Evolutionary conservation across 176 grass and related monocot genomes (phyloP).

Genomic region (Elymus sibiricus): DNA sequence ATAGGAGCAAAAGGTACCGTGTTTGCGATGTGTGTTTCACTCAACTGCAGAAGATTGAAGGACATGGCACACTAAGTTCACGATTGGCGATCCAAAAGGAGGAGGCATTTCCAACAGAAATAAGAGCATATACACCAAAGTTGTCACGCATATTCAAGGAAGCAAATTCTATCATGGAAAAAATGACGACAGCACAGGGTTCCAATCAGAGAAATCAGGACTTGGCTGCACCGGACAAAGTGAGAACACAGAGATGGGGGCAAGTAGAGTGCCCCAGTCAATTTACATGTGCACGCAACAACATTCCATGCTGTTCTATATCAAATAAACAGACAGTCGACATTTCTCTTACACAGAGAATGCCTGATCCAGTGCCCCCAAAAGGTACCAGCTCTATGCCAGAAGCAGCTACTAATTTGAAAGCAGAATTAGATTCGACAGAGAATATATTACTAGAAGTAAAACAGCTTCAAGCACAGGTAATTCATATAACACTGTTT

Average conservation of each 20-base stretch:
- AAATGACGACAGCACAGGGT: slow-evolving; percentile 30
- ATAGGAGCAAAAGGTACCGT: slow-evolving; percentile 59
- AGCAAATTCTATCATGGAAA: slow-evolving; percentile 59
- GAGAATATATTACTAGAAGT: slow-evolving; percentile 73
- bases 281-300: slow-evolving; percentile 48
- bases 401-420: slow-evolving; percentile 24
- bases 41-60: slow-evolving; percentile 46
- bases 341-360: background rate
- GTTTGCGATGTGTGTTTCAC: slow-evolving; percentile 85
- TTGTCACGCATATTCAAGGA: slow-evolving; percentile 65
- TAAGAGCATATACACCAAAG: slow-evolving; percentile 60
- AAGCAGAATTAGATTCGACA: slow-evolving; percentile 38
- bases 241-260: slow-evolving; percentile 57
- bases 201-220: slow-evolving; percentile 39
- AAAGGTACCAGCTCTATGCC: slow-evolving; percentile 13
- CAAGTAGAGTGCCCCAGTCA: slow-evolving; percentile 64
- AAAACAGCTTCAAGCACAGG: slow-evolving; percentile 65
- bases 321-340: slow-evolving; percentile 7
- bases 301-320: slow-evolving; percentile 3
- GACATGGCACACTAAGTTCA: slow-evolving; percentile 26
- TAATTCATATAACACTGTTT: slow-evolving; percentile 15
- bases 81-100: slow-evolving; percentile 34
- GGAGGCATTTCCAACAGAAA: slow-evolving; percentile 42
- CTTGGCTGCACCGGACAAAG: background rate
- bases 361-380: background rate